Base-by-base conservation (phyloP, 441 rosid genomes). In the Erysimum pusillum region DNA sequence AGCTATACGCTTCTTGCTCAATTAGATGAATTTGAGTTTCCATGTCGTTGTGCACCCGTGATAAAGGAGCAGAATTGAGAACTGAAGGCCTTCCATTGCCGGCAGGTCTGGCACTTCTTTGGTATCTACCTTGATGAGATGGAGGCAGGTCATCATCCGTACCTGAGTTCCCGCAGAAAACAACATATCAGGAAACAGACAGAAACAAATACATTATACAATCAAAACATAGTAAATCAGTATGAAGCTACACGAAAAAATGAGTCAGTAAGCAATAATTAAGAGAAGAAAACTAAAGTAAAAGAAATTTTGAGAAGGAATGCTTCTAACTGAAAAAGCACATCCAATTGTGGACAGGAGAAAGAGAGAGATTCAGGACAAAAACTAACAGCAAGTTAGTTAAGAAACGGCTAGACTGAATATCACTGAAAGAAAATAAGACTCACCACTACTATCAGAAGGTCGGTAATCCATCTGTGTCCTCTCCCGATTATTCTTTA, bases 141-240 rank as follows among this genome's bases (percentile, higher is more conserved):
- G 98, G 97, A 82, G 98, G 99, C 48, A 96, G 91, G 76, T 94
- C 99, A 84, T 93, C 99, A 82, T 96, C 99, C 14, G 98, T 96
- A 72, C 99, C 99, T 96, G 86, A 80, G 81, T 51, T 78, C 67
- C 63, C 76, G 51, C 57, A 69, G 34, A 69, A 52, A 44, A 76
- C 18, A 74, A 28, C 68, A 48, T 35, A 34, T 36, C 57, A 73
- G 14, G 4, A 82, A 28, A 22, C 42, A 54, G 13, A 56, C 60
- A 65, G 36, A 59, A 71, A 42, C 70, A 67, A 22, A 53, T 22
- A 60, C 62, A 36, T 1, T 8, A 49, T 39, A 77, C 49, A 49
- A 59, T 58, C 31, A 20, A 65, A 72, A 51, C 62, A 32, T 35
- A 51, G 45, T 17, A 20, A 71, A 69, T 14, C 20, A 64, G 39